Percentiles rank a stretch among this genome's conserved stretches.
Conservation (phyloP, 495 filamentous ascomycete species). For the Neurospora discreta region DNA sequence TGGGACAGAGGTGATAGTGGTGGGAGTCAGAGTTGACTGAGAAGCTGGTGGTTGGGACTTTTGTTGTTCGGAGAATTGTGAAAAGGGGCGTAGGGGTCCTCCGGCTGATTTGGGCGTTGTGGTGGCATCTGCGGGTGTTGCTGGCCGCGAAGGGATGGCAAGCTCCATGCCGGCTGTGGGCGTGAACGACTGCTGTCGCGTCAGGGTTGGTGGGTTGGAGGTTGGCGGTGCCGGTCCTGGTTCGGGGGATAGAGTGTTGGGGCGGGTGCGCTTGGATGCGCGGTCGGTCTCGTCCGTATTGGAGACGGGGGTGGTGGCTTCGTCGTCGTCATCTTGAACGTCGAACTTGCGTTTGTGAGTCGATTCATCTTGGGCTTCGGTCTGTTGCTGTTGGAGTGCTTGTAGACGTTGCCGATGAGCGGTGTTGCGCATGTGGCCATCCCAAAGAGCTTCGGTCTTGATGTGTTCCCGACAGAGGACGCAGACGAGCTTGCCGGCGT, state of each 20-base stretch:
- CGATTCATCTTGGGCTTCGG: background rate
- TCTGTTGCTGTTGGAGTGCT: conserved; percentile 5
- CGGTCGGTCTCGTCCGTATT: conserved; percentile 10
- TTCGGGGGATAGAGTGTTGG: conserved; percentile 13
- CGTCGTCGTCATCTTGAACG: conserved; percentile 28
- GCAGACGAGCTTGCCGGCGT: conserved; percentile 49
- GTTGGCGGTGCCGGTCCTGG: conserved; percentile 10
- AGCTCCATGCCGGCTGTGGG: conserved; percentile 39
- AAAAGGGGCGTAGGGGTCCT: background rate
- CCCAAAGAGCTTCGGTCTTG: conserved; percentile 52
- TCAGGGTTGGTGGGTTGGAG: conserved; percentile 15
- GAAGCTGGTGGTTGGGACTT: background rate
- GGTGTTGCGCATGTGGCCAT: conserved; percentile 40
- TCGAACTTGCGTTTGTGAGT: conserved; percentile 30
- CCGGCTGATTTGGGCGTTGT: conserved; percentile 15
- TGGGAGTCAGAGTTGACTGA: background rate
- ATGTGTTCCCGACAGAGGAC: conserved; percentile 45
- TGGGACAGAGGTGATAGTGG: background rate
- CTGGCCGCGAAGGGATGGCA: conserved; percentile 44
- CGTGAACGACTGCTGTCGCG: conserved; percentile 25
- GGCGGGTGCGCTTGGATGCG: conserved; percentile 33
- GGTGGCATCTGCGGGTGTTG: conserved; percentile 31
- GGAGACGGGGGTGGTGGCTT: conserved; percentile 14
- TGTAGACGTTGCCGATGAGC: conserved; percentile 34
- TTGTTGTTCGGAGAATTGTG: background rate